Percentiles rank a stretch among this genome's conserved stretches.
Evolutionary conservation across 179 eudicot genomes (phyloP).

Genomic region (Vitellaria paradoxa): DNA sequence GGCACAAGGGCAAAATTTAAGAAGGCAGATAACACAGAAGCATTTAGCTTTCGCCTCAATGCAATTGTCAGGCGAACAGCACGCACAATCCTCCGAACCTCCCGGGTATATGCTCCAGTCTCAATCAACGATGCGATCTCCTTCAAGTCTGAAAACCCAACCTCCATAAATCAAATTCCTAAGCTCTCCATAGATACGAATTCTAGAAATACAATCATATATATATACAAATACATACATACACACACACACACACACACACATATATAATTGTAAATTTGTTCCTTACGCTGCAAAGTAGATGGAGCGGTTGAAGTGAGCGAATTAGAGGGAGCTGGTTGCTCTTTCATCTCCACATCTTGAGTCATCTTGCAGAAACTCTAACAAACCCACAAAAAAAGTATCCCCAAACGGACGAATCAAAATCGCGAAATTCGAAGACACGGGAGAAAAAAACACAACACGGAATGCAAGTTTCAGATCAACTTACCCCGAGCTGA

Average conservation of each 20-base stretch:
- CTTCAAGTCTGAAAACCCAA: slow-evolving; percentile 51
- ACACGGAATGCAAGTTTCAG: background rate
- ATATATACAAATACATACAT: background rate
- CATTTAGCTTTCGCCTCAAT: slow-evolving; percentile 64
- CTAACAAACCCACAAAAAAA: background rate
- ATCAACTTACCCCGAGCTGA: slow-evolving; percentile 7
- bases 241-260: background rate
- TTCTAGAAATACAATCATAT: background rate
- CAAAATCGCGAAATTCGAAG: too few species aligned
- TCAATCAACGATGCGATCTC: slow-evolving; percentile 76
- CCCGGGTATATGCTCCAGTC: slow-evolving; percentile 71
- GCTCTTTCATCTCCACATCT: slow-evolving; percentile 92
- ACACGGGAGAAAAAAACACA: background rate
- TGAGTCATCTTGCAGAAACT: slow-evolving; percentile 46
- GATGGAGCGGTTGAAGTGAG: slow-evolving; percentile 50
- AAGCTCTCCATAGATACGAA: too few species aligned
- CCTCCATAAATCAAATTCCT: background rate
- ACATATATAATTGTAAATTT: background rate
- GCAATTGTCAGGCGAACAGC: slow-evolving; percentile 74
- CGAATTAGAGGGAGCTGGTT: slow-evolving; percentile 61
- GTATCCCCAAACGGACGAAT: background rate
- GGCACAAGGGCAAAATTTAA: slow-evolving; percentile 64
- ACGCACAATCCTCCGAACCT: slow-evolving; percentile 67
- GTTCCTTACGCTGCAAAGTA: slow-evolving; percentile 53
- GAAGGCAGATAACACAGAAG: slow-evolving; percentile 59